phyloP scores from a whole-genome alignment of 1,284 basidiomycete genomes.

The Malassezia yamatoensis region DNA sequence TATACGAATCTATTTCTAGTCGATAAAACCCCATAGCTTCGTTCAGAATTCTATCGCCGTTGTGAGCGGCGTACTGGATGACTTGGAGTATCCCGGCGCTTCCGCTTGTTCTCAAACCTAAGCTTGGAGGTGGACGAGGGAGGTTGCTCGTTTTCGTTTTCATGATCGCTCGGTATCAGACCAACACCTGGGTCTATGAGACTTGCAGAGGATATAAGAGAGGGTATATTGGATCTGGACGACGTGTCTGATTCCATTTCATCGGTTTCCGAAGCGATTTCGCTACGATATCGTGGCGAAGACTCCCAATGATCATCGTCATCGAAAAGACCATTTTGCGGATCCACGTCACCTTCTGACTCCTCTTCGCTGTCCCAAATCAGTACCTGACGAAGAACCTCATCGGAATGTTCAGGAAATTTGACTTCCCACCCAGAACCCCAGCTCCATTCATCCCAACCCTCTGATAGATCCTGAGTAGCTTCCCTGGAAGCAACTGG shows the following conservation, averaged over 20 bases:
- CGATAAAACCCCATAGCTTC: not conserved
- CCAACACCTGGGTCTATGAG: no score
- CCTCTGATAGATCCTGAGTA: not conserved
- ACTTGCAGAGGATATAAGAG: no score
- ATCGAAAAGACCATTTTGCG: no score
- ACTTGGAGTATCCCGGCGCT: no score
- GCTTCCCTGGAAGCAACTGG: not conserved
- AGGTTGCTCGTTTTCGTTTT: no score
- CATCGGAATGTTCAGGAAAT: not conserved
- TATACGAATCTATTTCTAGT: not conserved
- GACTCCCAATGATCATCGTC: no score
- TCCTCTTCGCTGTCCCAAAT: not conserved
- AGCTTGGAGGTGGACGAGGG: no score
- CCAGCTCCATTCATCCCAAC: not conserved
- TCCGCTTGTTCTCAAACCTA: no score
- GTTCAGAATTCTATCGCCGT: not conserved
- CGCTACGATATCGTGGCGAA: not conserved
- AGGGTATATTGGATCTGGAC: no score
- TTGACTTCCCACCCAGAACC: not conserved
- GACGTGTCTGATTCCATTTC: no score
- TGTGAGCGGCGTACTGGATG: no score
- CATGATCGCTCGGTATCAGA: no score
- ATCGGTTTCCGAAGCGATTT: not conserved
- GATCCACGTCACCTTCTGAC: not conserved
- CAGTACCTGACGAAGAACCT: not conserved